Base-by-base conservation (phyloP, 2,329 filamentous ascomycete species). In the Acarospora socialis region DNA sequence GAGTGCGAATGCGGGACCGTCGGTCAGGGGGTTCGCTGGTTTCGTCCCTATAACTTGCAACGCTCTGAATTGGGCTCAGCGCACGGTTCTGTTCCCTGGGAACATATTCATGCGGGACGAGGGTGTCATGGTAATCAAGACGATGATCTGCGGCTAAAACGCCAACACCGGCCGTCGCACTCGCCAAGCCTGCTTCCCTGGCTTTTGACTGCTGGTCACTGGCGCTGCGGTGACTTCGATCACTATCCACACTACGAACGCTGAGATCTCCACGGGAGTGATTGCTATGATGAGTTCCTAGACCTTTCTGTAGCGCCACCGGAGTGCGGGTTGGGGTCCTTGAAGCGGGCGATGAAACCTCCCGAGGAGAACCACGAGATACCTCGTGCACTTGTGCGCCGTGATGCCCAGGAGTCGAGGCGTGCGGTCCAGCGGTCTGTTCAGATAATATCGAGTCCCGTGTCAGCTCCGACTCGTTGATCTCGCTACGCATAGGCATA, bases 41-140 rank as follows among this genome's bases (percentile, higher is more conserved):
- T 28, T 73, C 72, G 46, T 84, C 75, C 3, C 73, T 77, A 46
- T 84, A 87, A 40, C 86, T 90, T 7, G 83, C 87, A 10, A 93
- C 81, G 46, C 86, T 94, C 44, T 90, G 86, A 37, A 92, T 86
- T 0, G 87, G 87, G 49, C 86, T 94, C 29, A 92, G 58, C 7
- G 75, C 77, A 24, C 81, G 77, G 68, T 40, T 81, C 77, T 45
- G 33, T 63, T 63, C 4, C 65, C 59, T 13, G 31, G 61, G 59
- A 15, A 60, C 63, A 23, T 56, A 56, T 21, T 61, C 57, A 10
- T 64, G 59, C 3, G 61, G 57, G 34, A 68, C 65, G 39, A 66
- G 63, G 56, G 27, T 42, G 32, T 55, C 53, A 16, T 56, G 44
- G 4, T 53, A 43, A 26, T 56, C 52, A 19, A 50, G 49, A 4